Percentiles rank a stretch among this genome's conserved stretches.
phyloP scores from a whole-genome alignment of 2,329 filamentous ascomycete genomes.

The Aspergillus ochraceoroseus region DNA sequence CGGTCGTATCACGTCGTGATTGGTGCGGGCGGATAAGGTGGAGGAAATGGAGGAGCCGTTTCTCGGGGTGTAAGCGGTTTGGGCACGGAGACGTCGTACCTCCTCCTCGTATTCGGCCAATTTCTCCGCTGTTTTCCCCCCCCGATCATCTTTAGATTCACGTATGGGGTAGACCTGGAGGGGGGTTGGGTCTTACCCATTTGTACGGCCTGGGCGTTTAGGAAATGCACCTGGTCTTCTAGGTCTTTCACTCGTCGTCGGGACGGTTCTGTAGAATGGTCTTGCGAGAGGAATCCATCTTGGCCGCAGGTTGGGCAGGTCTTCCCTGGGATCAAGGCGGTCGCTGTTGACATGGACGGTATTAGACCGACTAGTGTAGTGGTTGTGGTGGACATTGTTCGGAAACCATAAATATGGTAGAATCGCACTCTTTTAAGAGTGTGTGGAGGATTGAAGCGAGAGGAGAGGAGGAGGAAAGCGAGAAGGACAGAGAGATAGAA shows the following conservation, averaged over 20 bases:
- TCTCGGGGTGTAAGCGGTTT: conserved; percentile 25
- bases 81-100: conserved; percentile 47
- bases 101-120: conserved; percentile 62
- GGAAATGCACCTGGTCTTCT: conserved; percentile 50
- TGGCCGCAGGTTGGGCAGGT: conserved; percentile 42
- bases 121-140: conserved; percentile 53
- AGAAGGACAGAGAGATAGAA: neutral
- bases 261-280: conserved; percentile 28
- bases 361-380: conserved; percentile 35
- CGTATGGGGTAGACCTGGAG: too few relatives aligned
- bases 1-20: conserved; percentile 17
- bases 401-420: conserved; percentile 11
- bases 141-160: too few relatives aligned
- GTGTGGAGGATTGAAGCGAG: too few relatives aligned
- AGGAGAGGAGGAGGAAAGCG: neutral
- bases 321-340: conserved; percentile 21
- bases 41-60: conserved; percentile 28
- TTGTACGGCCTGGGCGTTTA: conserved; percentile 51
- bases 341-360: conserved; percentile 24
- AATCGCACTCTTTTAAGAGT: too few relatives aligned
- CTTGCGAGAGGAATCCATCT: conserved; percentile 23
- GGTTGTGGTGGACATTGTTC: conserved; percentile 26
- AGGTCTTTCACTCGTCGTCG: conserved; percentile 48
- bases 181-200: conserved; percentile 51
- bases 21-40: conserved; percentile 27